These are phyloP conservation scores for Tetrapyrgos nigripes DNA, from an alignment of 1,284 basidiomycete genomes.

Conservation along the genomic window DNA sequence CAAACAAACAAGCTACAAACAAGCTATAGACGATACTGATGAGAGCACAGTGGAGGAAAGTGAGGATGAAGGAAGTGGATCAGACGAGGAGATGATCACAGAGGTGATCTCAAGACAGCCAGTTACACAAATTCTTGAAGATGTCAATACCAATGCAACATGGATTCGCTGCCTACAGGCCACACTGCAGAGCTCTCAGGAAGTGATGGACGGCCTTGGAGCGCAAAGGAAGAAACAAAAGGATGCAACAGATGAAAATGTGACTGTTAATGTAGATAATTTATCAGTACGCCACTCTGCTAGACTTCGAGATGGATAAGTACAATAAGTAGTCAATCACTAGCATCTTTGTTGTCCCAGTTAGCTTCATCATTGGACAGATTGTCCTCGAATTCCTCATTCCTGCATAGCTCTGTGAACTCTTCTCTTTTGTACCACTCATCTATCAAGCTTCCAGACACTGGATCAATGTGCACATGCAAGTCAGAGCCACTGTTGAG, in stretches of 20 bases:
- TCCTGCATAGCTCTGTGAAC: neutral
- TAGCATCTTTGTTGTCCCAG: neutral
- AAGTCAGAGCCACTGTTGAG: neutral
- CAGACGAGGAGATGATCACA: no score
- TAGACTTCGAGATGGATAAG: neutral
- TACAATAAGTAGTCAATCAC: neutral
- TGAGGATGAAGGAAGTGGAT: no score
- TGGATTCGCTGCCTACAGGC: neutral
- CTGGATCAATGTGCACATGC: neutral
- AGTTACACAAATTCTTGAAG: no score
- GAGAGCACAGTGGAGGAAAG: no score
- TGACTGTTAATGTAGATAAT: neutral
- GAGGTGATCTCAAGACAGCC: no score
- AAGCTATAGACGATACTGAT: no score
- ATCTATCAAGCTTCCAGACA: neutral
- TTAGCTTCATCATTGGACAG: neutral
- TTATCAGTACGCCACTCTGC: neutral
- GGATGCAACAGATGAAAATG: neutral
- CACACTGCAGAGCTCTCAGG: neutral
- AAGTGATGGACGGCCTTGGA: neutral
- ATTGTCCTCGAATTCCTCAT: neutral
- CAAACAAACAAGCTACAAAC: neutral
- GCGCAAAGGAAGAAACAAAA: neutral
- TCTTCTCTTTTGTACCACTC: neutral
- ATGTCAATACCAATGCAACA: neutral